A percentile compares a stretch with the other conserved stretches of the same genome.
Conservation (phyloP, 768 basidiomycete species). For the Russula virescens region DNA sequence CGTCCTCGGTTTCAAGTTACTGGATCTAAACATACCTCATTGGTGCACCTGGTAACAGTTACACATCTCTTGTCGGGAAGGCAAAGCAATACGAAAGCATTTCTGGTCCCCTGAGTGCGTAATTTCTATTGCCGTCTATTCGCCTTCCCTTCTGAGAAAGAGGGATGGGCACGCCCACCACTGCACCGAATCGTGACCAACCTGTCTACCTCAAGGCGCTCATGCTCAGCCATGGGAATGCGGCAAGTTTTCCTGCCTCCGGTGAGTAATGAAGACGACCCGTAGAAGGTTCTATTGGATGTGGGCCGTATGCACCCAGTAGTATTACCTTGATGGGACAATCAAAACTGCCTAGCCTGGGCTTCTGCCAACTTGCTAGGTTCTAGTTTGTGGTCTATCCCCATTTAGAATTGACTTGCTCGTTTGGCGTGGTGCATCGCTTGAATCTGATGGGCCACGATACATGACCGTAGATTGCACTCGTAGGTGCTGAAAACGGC, state of each 20-base stretch:
- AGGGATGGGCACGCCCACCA: conserved; percentile 3
- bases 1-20: background rate
- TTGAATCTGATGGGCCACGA: background rate
- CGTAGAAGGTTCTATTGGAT: conserved; percentile 12
- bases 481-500: background rate
- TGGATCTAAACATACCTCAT: conserved; percentile 9
- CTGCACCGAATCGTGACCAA: conserved; percentile 2
- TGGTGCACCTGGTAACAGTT: background rate
- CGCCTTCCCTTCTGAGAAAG: conserved; percentile 6
- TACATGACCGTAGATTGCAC: background rate
- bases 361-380: conserved; percentile 2
- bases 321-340: conserved; percentile 10
- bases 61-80: conserved; percentile 1
- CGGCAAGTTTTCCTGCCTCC: conserved; percentile 2
- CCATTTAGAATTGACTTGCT: conserved; percentile 1
- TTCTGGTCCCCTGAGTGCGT: background rate
- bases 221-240: conserved; percentile 6
- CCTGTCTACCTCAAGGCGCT: background rate
- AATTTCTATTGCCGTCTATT: conserved; percentile 14
- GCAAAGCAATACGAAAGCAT: conserved; percentile 7
- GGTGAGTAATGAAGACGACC: conserved; percentile 2
- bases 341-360: background rate
- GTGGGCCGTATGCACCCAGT: background rate
- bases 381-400: background rate
- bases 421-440: background rate